Base-by-base conservation (phyloP, 2,329 filamentous ascomycete species). In the Coleophoma crateriformis region DNA sequence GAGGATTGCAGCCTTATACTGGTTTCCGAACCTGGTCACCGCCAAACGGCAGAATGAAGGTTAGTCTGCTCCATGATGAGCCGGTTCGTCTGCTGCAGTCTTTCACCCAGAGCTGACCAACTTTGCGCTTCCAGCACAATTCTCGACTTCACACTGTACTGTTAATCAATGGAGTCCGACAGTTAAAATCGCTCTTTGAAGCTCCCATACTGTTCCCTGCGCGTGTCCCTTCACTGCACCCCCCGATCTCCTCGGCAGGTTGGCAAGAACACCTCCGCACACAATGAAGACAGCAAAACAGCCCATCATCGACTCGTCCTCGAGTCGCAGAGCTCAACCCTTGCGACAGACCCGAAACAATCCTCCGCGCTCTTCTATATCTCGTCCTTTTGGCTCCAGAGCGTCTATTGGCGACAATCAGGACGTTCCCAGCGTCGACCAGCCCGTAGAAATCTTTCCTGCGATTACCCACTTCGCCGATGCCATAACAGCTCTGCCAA, bases 401-500 rank as follows among this genome's bases (percentile, higher is more conserved):
- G 76, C 78, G 58, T 68, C 73, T 47, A 67, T 75, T 51, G 66
- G 69, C 53, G 68, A 66, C 50, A 69, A 66, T 50, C 67, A 71
- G 33, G 66, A 68, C 47, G 71, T 73, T 54, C 79, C 81, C 58
- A 76, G 64, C 48, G 68, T 71, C 49, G 77, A 80, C 55, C 79
- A 82, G 61, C 77, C 79, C 61, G 82, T 84, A 71, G 79, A 85
- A 58, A 82, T 85, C 60, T 84, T 82, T 59, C 82, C 82, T 41
- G 82, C 77, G 48, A 77, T 85, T 56, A 84, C 79, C 11, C 80
- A 84, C 70, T 97, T 99, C 67, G 88, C 92, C 55, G 91, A 97
- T 68, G 85, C 90, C 55, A 90, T 97, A 64, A 85, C 90, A 46
- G 91, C 92, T 37, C 81, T 99, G 22, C 94, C 94, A 4, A 91